Conservation (phyloP, 495 filamentous ascomycete species). For the Cenococcum geophilum region DNA sequence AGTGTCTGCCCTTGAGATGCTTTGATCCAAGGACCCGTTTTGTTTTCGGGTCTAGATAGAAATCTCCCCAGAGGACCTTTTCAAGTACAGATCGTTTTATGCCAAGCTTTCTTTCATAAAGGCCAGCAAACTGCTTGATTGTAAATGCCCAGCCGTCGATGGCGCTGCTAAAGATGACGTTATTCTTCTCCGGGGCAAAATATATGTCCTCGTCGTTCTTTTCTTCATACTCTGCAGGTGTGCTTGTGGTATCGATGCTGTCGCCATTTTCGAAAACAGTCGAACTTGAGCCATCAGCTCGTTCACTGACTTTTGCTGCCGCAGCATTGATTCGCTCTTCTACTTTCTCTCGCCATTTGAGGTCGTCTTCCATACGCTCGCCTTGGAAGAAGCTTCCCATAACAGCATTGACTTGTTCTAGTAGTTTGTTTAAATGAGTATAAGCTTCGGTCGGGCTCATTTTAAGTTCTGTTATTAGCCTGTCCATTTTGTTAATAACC, state of each 20-base stretch:
- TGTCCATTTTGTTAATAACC: slow-evolving; percentile 97
- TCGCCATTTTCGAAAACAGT: slow-evolving; percentile 40
- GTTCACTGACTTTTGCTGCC: slow-evolving; percentile 45
- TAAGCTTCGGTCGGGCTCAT: slow-evolving; percentile 89
- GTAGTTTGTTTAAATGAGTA: slow-evolving; percentile 76
- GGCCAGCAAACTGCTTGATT: slow-evolving; percentile 80
- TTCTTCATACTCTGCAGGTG: slow-evolving; percentile 62
- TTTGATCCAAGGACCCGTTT: slow-evolving; percentile 86
- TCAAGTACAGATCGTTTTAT: slow-evolving; percentile 88
- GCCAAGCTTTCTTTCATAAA: slow-evolving; percentile 96
- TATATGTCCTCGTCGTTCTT: slow-evolving; percentile 96
- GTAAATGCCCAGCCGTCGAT: slow-evolving; percentile 99
- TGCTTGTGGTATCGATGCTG: slow-evolving; percentile 40
- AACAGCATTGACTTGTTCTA: slow-evolving; percentile 96
- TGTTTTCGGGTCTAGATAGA: slow-evolving; percentile 93
- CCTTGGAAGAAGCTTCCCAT: slow-evolving; percentile 97
- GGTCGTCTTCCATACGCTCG: slow-evolving; percentile 96
- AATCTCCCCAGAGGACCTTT: slow-evolving; percentile 96
- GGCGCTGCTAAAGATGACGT: slow-evolving; percentile 97
- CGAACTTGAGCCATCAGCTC: neutral
- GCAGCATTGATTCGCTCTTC: slow-evolving; percentile 64
- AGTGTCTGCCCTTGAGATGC: slow-evolving; percentile 80
- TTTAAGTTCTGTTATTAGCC: slow-evolving; percentile 84
- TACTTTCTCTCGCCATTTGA: slow-evolving; percentile 90
- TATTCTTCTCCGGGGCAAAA: slow-evolving; percentile 96